Evolutionary conservation across 208 protist genomes (phyloP).

Genomic region (Trichomonas vaginalis): DNA sequence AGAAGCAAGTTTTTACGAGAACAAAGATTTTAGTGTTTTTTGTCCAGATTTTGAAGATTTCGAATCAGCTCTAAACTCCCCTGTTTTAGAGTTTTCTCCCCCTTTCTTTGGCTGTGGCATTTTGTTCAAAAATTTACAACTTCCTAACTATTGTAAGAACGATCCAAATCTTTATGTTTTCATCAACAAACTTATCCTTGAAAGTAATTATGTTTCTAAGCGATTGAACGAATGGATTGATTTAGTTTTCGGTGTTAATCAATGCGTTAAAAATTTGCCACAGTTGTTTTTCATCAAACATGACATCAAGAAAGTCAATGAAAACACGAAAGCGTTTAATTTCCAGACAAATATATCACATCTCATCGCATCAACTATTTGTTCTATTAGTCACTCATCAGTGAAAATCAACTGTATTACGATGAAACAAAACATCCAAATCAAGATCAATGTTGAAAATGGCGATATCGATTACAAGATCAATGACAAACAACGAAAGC

Average conservation of each 20-base stretch:
- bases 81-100: background rate
- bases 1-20: background rate
- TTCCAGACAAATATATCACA: background rate
- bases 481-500: background rate
- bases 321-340: background rate
- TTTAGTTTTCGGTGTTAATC: background rate
- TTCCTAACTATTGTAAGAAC: background rate
- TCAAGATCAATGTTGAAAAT: background rate
- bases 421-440: background rate
- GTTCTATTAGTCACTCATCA: background rate
- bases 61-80: background rate
- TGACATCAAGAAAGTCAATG: background rate
- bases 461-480: background rate
- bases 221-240: conserved; percentile 42
- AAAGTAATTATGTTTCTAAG: conserved; percentile 47
- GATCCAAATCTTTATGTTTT: background rate
- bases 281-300: background rate
- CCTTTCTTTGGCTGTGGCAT: background rate
- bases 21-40: background rate
- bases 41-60: background rate
- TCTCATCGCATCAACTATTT: background rate
- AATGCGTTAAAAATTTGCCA: background rate
- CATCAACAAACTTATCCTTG: conserved; percentile 47
- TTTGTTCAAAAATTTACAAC: background rate
- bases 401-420: background rate